Evolutionary conservation across 331 rosid genomes (phyloP), one percentile per base, ranked within the genome.

Genomic region (Dryas integrifolia): DNA sequence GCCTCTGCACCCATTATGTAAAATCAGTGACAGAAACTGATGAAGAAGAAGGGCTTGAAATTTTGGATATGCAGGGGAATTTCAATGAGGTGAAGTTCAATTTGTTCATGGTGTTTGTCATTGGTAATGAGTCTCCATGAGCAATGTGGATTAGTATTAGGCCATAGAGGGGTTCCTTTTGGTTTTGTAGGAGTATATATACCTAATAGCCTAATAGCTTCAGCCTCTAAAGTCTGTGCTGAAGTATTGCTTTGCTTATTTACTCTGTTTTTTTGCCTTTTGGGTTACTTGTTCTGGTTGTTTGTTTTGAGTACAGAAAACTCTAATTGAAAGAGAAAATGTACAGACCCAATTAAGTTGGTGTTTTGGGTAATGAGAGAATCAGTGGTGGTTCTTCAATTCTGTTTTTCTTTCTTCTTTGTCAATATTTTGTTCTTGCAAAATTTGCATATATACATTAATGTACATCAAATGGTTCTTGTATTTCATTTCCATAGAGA

Each of bases 1-100:
- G 52, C 77, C 49, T 46, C 90, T 21, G 41, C 89, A 11, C 81
- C 96, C 51, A 3, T 78, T 7, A 56, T 60, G 72, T 92, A 82
- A 78, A 75, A 30, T 30, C 35, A 30, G 2, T 1, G 35, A 30
- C 35, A 2, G 2, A 30, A 30, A 30, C 35, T 30, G 35, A 30
- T 30, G 35, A 30, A 30, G 35, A 26, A 26, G 30, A 30, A 30
- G 35, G 3, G 35, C 35, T 30, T 30, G 35, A 30, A 30, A 30
- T 30, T 30, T 30, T 30, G 35, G 35, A 30, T 30, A 30, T 30
- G 35, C 35, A 30, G 35, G 35, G 35, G 35, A 30, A 30, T 30
- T 30, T 30, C 35, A 30, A 30, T 30, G 35, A 30, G 35, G 35
- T 2, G 35, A 30, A 30, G 35, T 30, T 30, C 35, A 30, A 30